Evolutionary conservation across 306 rosid species (phyloP).

Genomic region (Trifolium subterraneum): DNA sequence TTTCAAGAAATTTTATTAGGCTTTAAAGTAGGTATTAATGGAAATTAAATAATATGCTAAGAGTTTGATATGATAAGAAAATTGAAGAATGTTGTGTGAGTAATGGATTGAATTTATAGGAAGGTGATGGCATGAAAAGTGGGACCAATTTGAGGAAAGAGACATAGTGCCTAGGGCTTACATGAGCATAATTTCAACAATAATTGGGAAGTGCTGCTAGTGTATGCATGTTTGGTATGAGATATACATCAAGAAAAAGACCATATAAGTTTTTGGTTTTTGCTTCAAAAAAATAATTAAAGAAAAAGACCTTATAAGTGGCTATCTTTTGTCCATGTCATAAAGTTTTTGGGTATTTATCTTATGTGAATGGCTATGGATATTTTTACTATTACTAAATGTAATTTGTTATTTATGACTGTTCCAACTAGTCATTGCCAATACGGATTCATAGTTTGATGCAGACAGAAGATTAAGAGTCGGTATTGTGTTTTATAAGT

Average conservation of each 20-base stretch:
- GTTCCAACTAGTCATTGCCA: slow-evolving; percentile 31
- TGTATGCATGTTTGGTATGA: slow-evolving; percentile 52
- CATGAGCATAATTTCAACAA: slow-evolving; percentile 56
- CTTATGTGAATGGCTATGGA: slow-evolving; percentile 38
- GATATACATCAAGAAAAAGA: slow-evolving; percentile 38
- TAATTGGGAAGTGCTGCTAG: slow-evolving; percentile 55
- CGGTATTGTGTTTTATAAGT: no score
- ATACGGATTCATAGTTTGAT: slow-evolving; percentile 37
- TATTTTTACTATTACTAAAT: slow-evolving; percentile 19
- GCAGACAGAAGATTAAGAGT: no score
- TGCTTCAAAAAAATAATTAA: no score
- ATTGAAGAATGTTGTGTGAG: slow-evolving; percentile 46
- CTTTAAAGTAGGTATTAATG: slow-evolving; percentile 21
- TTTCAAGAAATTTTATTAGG: slow-evolving; percentile 13
- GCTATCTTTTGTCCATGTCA: slow-evolving; percentile 37
- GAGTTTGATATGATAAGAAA: slow-evolving; percentile 29
- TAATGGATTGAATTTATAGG: slow-evolving; percentile 62
- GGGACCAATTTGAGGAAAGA: slow-evolving; percentile 54
- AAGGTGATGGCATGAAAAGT: slow-evolving; percentile 45
- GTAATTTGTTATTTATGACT: slow-evolving; percentile 18
- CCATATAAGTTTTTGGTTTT: no score
- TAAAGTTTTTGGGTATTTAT: slow-evolving; percentile 35
- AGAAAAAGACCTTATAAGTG: slow-evolving; percentile 38
- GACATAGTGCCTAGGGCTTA: slow-evolving; percentile 56
- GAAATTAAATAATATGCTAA: slow-evolving; percentile 22